Conservation (phyloP, 495 filamentous ascomycete genomes). For the Emericellopsis terricola region DNA sequence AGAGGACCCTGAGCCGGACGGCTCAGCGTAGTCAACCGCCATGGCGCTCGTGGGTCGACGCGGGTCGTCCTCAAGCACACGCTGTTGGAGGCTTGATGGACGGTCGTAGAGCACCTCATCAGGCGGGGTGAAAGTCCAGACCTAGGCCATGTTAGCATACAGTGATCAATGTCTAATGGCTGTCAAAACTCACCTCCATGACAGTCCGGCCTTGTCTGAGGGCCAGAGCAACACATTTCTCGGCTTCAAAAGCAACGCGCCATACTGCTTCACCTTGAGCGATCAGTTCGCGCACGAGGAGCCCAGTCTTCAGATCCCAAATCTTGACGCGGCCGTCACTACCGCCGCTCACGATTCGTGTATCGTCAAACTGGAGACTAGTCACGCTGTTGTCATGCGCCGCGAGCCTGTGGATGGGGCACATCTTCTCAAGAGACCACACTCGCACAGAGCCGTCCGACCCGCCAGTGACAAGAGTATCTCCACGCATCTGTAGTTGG, state of each 20-base stretch:
- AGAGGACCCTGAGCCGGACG: background rate
- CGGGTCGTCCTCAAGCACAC: slow-evolving; percentile 15
- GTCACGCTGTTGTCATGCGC: slow-evolving; percentile 99
- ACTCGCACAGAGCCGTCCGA: slow-evolving; percentile 91
- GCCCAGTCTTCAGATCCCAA: slow-evolving; percentile 85
- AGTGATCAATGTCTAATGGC: too few species aligned
- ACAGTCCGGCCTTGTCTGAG: slow-evolving; percentile 65
- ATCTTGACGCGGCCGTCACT: slow-evolving; percentile 94
- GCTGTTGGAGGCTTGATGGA: slow-evolving; percentile 15
- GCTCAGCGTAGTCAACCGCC: slow-evolving; percentile 10
- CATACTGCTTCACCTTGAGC: slow-evolving; percentile 86
- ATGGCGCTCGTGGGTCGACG: slow-evolving; percentile 22
- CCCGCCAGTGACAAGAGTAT: slow-evolving; percentile 88
- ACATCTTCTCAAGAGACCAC: slow-evolving; percentile 80
- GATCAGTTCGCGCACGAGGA: slow-evolving; percentile 78
- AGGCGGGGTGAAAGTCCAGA: slow-evolving; percentile 82
- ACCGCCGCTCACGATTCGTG: slow-evolving; percentile 82
- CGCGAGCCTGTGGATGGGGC: slow-evolving; percentile 79
- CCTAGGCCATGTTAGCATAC: slow-evolving; percentile 27
- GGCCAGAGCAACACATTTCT: slow-evolving; percentile 94
- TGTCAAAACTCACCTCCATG: slow-evolving; percentile 84
- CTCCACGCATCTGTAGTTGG: slow-evolving; percentile 88
- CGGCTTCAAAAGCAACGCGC: slow-evolving; percentile 94
- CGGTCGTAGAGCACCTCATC: slow-evolving; percentile 41
- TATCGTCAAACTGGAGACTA: slow-evolving; percentile 89